Evolutionary conservation across 768 basidiomycete species (phyloP).

Genomic region (Russula brevipes): DNA sequence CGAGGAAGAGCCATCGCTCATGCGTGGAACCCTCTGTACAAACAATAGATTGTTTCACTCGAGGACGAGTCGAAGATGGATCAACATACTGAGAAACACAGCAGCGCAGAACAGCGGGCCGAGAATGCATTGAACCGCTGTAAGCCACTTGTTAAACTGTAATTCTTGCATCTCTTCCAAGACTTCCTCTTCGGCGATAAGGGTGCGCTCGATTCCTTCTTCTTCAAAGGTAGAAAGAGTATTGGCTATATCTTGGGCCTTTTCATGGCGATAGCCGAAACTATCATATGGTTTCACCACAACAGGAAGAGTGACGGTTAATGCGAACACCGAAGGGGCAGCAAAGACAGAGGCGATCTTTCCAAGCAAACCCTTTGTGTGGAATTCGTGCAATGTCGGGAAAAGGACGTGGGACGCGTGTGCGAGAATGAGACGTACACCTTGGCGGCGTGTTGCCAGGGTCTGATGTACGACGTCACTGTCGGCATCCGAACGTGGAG

Average conservation of each 20-base stretch:
- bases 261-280: slow-evolving; percentile 36
- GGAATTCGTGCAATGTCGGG: slow-evolving; percentile 76
- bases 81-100: slow-evolving; percentile 69
- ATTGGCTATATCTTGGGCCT: slow-evolving; percentile 37
- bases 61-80: not conserved
- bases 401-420: slow-evolving; percentile 63
- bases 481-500: slow-evolving; percentile 42
- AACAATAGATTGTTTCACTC: not conserved
- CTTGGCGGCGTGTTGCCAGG: slow-evolving; percentile 41
- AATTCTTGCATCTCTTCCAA: slow-evolving; percentile 64
- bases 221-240: slow-evolving; percentile 68
- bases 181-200: slow-evolving; percentile 71
- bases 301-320: slow-evolving; percentile 90
- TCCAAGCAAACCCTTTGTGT: slow-evolving; percentile 61
- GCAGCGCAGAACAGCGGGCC: slow-evolving; percentile 74
- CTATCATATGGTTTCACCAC: slow-evolving; percentile 58
- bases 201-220: slow-evolving; percentile 60
- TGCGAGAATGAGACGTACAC: slow-evolving; percentile 34
- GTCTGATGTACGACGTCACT: slow-evolving; percentile 44
- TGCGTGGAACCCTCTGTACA: slow-evolving; percentile 43
- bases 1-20: slow-evolving; percentile 49
- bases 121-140: slow-evolving; percentile 73
- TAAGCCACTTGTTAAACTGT: slow-evolving; percentile 75
- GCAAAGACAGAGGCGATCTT: slow-evolving; percentile 75
- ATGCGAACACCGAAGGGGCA: slow-evolving; percentile 75